Evolutionary conservation across 139 green algal genomes (phyloP).

Genomic region (Coelastrella sp.): DNA sequence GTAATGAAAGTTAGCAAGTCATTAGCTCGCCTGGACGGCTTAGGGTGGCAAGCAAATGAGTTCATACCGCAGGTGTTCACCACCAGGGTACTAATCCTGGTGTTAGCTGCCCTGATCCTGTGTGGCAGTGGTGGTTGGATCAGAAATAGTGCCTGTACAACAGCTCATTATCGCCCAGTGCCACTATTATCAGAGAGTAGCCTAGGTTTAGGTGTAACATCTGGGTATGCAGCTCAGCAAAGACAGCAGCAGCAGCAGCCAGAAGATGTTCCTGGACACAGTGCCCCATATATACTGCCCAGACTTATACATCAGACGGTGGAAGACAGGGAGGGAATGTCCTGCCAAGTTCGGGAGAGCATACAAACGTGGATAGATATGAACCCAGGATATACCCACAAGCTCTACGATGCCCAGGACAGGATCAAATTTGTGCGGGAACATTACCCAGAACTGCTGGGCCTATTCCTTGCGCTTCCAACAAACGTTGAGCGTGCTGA

Average conservation of each 20-base stretch:
- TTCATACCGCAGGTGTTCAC: conserved; percentile 14
- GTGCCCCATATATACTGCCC: conserved; percentile 33
- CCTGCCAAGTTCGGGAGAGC: conserved; percentile 36
- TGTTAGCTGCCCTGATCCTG: background rate
- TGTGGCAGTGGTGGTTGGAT: conserved; percentile 7
- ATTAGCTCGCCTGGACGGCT: background rate
- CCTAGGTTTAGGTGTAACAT: background rate
- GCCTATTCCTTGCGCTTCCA: conserved; percentile 15
- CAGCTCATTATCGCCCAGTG: background rate
- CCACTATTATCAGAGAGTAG: background rate
- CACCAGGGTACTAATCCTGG: background rate
- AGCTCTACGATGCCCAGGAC: conserved; percentile 26
- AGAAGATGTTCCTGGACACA: conserved; percentile 2
- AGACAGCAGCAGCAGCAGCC: background rate
- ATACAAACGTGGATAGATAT: conserved; percentile 39
- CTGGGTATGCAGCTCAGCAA: background rate
- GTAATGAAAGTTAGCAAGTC: conserved; percentile 7
- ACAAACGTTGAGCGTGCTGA: conserved; percentile 38
- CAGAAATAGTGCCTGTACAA: background rate
- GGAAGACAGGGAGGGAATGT: conserved; percentile 12
- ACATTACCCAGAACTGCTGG: conserved; percentile 35
- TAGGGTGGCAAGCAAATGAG: conserved; percentile 6
- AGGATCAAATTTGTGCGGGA: background rate
- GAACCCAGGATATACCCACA: conserved; percentile 34
- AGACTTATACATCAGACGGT: conserved; percentile 44